A percentile compares a stretch with the other conserved stretches of the same genome.
Conservation (phyloP, 345 rosid species). For the Garcia nutans region DNA sequence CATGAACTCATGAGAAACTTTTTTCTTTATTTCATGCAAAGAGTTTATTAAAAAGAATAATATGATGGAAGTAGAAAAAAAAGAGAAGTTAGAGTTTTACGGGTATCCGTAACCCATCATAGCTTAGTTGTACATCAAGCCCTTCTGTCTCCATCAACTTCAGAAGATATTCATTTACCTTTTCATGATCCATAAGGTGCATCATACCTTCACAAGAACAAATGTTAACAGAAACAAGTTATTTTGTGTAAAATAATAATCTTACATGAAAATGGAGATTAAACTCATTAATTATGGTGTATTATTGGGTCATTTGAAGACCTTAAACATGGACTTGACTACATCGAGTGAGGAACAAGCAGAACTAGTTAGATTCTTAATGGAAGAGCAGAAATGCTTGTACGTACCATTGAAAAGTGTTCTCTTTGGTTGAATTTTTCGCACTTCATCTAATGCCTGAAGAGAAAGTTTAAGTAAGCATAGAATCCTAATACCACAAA, state of each 20-base stretch:
- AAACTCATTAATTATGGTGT: background rate
- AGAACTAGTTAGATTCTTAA: background rate
- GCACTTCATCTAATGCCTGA: slow-evolving; percentile 84
- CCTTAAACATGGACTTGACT: background rate
- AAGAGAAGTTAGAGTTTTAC: slow-evolving; percentile 42
- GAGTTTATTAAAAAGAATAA: slow-evolving; percentile 16
- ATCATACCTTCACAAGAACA: slow-evolving; percentile 61
- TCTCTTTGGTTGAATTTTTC: slow-evolving; percentile 76
- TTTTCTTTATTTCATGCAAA: background rate
- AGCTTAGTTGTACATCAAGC: slow-evolving; percentile 73
- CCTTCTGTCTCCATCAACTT: slow-evolving; percentile 67
- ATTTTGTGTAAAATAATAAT: background rate
- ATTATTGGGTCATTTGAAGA: background rate
- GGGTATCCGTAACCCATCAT: slow-evolving; percentile 77
- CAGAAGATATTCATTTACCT: slow-evolving; percentile 51
- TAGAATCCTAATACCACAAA: background rate
- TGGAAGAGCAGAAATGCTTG: background rate
- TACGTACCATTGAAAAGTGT: slow-evolving; percentile 79
- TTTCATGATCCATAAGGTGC: slow-evolving; percentile 95
- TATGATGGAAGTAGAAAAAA: background rate
- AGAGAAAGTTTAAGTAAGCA: background rate
- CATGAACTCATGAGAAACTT: slow-evolving; percentile 14
- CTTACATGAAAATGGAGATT: background rate
- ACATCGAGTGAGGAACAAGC: background rate
- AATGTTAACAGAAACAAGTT: slow-evolving; percentile 7